phyloP scores from a whole-genome alignment of 2,329 filamentous ascomycete genomes.

The Diaporthe caulivora region DNA sequence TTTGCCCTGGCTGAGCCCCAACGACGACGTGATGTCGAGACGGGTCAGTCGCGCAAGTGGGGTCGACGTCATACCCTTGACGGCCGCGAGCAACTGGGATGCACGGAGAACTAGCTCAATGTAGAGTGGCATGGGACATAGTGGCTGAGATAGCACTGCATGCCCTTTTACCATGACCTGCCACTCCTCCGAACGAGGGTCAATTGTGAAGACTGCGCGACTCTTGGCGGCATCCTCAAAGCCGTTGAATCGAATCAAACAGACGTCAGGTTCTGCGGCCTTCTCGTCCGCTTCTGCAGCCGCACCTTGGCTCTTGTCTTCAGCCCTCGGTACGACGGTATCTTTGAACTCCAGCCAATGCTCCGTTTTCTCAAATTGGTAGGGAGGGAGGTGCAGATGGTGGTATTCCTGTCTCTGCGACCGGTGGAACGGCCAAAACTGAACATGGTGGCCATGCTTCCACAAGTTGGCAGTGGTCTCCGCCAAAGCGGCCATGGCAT shows the following conservation, averaged over 20 bases:
- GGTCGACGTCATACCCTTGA: background rate
- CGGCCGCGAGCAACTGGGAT: background rate
- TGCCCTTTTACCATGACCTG: background rate
- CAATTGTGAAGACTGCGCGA: background rate
- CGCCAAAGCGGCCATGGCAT: background rate
- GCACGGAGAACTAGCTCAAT: background rate
- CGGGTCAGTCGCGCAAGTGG: background rate
- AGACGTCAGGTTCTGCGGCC: background rate
- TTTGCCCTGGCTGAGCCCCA: too few species aligned
- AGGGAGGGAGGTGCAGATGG: background rate
- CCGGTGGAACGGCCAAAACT: background rate
- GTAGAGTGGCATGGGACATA: background rate
- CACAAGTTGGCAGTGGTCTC: background rate
- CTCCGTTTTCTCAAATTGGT: background rate
- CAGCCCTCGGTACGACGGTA: too few species aligned
- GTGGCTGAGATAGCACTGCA: background rate
- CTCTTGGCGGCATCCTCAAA: background rate
- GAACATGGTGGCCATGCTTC: background rate
- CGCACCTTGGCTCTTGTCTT: too few species aligned
- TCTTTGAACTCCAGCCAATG: background rate
- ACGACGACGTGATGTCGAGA: background rate
- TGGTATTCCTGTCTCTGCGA: background rate
- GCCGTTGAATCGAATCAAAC: background rate
- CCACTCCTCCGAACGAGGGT: background rate
- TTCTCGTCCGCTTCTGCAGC: background rate